A percentile compares a stretch with the other conserved stretches of the same genome.
phyloP scores from a whole-genome alignment of 83 land plant genomes.

The Larix sibirica region DNA sequence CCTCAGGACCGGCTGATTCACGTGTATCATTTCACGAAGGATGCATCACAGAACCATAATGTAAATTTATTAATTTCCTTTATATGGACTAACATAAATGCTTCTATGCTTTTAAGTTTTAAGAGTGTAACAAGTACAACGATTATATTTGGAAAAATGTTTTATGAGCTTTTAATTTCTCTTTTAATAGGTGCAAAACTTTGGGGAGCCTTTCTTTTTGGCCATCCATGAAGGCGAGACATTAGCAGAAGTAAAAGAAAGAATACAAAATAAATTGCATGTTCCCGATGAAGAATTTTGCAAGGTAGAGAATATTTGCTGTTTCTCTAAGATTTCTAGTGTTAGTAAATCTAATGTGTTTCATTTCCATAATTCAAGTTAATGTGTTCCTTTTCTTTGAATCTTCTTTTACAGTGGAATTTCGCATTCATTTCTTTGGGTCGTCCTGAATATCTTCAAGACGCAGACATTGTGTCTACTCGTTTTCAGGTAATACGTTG shows the following conservation, averaged over 20 bases:
- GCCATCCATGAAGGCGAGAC: slow-evolving; percentile 44
- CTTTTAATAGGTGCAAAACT: slow-evolving; percentile 40
- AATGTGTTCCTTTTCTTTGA: no score
- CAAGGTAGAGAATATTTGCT: slow-evolving; percentile 22
- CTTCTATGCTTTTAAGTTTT: background rate
- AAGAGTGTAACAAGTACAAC: background rate
- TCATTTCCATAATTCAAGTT: no score
- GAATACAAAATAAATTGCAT: slow-evolving; percentile 35
- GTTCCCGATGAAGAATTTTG: slow-evolving; percentile 53
- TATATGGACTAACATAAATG: background rate
- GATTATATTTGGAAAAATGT: no score
- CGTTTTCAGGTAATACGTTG: slow-evolving; percentile 75
- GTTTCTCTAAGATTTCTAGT: no score
- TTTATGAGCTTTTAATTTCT: background rate
- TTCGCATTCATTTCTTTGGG: slow-evolving; percentile 92
- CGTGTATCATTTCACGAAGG: slow-evolving; percentile 49
- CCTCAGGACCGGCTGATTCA: slow-evolving; percentile 34
- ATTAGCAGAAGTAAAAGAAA: slow-evolving; percentile 29
- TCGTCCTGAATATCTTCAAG: slow-evolving; percentile 90
- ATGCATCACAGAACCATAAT: slow-evolving; percentile 48
- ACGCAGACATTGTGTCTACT: slow-evolving; percentile 69
- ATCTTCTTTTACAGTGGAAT: slow-evolving; percentile 65
- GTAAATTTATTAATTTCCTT: slow-evolving; percentile 16
- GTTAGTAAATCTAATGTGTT: no score
- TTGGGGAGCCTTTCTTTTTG: slow-evolving; percentile 52